Evolutionary conservation across 2,329 filamentous ascomycete genomes (phyloP).

Genomic region (Colletotrichum limetticola): DNA sequence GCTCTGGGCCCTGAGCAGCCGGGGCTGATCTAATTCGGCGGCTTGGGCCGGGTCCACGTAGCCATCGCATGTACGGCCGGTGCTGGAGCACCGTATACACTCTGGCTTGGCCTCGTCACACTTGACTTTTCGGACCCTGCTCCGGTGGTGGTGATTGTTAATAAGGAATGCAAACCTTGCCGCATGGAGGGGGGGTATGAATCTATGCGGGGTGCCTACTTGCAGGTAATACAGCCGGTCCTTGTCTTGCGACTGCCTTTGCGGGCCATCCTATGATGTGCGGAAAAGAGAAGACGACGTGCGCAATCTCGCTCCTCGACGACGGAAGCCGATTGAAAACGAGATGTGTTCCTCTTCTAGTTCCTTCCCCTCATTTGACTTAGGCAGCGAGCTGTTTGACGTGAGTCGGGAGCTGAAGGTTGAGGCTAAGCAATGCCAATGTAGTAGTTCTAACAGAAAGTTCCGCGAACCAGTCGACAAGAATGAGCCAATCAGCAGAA

Average conservation of each 20-base stretch:
- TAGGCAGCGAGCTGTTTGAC: background rate
- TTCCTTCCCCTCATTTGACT: background rate
- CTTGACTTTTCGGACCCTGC: conserved; percentile 64
- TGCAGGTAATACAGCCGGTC: conserved; percentile 65
- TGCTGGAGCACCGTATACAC: conserved; percentile 63
- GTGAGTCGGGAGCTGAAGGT: background rate
- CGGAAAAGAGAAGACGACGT: background rate
- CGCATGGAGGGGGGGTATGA: too few relatives aligned
- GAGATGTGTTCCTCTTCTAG: background rate
- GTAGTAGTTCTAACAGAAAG: background rate
- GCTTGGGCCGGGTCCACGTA: conserved; percentile 45
- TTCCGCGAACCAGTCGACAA: background rate
- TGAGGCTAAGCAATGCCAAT: background rate
- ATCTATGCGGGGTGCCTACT: conserved; percentile 48
- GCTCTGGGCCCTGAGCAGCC: background rate
- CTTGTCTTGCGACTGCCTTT: conserved; percentile 57
- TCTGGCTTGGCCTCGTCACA: conserved; percentile 65
- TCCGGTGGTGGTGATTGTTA: background rate
- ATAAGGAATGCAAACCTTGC: too few relatives aligned
- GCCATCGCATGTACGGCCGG: conserved; percentile 67
- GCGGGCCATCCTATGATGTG: conserved; percentile 31
- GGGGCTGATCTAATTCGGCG: conserved; percentile 27
- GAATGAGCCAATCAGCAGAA: background rate
- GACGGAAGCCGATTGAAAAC: background rate
- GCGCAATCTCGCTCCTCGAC: background rate